Evolutionary conservation across 2,329 filamentous ascomycete genomes (phyloP), one percentile per base, ranked within the genome.

Genomic region (Ophiostoma ulmi): DNA sequence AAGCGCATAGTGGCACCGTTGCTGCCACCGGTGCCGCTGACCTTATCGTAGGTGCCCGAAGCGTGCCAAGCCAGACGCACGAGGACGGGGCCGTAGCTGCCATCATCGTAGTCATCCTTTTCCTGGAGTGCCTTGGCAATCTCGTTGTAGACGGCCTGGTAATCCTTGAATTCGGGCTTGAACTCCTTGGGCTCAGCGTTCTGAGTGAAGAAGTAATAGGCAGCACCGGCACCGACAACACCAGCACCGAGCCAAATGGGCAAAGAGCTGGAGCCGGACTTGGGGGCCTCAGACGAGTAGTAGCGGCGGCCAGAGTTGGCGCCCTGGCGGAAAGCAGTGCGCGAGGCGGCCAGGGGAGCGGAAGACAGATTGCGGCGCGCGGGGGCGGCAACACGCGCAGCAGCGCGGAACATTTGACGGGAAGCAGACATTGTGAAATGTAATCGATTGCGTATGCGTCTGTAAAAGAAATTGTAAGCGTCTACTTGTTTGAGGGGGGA

Each of bases 1-100:
- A 97, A 98, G 78, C 95, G 89, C 95, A 98, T 98, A 75, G 94
- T 97, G 71, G 94, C 94, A 75, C 95, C 94, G 80, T 98, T 97
- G 85, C 91, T 94, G 75, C 94, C 94, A 77, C 94, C 95, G 65
- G 94, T 98, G 74, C 87, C 86, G 36, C 94, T 97, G 78, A 87
- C 87, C 83, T 90, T 91, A 79, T 98, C 94, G 78, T 90, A 98
- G 76, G 94, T 99, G 76, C 94, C 94, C 76, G 90, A 93, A 75
- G 90, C 89, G 83, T 98, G 95, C 94, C 95, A 98, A 73, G 93
- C 94, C 75, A 98, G 87, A 77, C 94, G 89, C 74, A 98, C 83
- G 71, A 98, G 85, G 73, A 98, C 93, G 38, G 94, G 95, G 71
- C 93, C 94, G 79, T 96, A 98, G 83, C 91, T 95, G 76, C 95